Evolutionary conservation across 176 grass and related monocot species (phyloP).

Genomic region (Hordeum vulgare): DNA sequence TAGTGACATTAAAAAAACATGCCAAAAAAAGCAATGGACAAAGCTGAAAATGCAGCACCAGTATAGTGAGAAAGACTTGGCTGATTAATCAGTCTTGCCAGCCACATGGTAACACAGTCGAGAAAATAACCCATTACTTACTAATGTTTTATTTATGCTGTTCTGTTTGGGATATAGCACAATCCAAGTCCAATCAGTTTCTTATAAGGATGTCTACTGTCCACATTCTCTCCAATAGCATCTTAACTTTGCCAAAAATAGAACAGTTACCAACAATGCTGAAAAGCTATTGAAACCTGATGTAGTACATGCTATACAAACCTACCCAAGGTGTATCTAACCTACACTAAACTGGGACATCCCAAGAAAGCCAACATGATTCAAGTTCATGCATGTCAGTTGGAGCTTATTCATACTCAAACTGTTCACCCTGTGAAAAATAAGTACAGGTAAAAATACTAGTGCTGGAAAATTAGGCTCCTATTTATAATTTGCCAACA

Average conservation of each 20-base stretch:
- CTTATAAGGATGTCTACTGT: neutral
- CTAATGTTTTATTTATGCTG: neutral
- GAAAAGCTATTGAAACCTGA: neutral
- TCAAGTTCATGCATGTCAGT: neutral
- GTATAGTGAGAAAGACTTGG: neutral
- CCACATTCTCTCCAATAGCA: neutral
- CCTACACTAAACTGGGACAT: neutral
- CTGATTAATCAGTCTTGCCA: neutral
- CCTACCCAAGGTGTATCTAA: neutral
- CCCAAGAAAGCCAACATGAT: conserved; percentile 12
- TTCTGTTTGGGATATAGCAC: neutral
- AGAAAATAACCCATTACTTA: neutral
- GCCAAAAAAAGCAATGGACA: neutral
- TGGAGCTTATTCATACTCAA: neutral
- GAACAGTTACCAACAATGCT: conserved; percentile 11
- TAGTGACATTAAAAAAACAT: neutral
- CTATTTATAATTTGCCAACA: conserved; percentile 9
- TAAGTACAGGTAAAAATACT: neutral
- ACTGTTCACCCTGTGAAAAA: neutral
- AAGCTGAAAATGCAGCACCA: neutral
- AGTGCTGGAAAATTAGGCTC: neutral
- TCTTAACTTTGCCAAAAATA: neutral
- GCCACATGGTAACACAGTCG: neutral
- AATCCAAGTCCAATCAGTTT: conserved; percentile 17
- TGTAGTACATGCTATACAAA: neutral